A percentile compares a stretch with the other conserved stretches of the same genome.
phyloP scores from a whole-genome alignment of 2,329 filamentous ascomycete genomes.

The Bipolaris oryzae region DNA sequence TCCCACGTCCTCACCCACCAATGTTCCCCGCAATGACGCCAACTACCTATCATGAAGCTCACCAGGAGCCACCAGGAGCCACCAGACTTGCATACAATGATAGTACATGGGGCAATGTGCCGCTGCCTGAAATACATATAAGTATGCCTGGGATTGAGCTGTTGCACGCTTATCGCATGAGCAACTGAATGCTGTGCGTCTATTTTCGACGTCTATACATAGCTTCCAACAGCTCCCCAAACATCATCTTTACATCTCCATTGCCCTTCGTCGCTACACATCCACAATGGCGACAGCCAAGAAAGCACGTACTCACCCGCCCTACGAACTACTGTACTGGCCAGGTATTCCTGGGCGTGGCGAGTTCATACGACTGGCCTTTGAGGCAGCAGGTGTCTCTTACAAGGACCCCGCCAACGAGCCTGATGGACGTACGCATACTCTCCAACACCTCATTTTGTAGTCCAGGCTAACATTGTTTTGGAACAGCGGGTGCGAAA shows the following conservation, averaged over 20 bases:
- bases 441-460: background rate
- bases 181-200: slow-evolving; percentile 10
- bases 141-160: background rate
- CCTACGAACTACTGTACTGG: slow-evolving; percentile 74
- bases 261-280: background rate
- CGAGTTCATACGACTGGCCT: slow-evolving; percentile 73
- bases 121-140: background rate
- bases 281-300: slow-evolving; percentile 32
- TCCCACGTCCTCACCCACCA: background rate
- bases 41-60: slow-evolving; percentile 1
- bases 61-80: background rate
- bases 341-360: slow-evolving; percentile 73
- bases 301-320: slow-evolving; percentile 43
- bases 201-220: background rate
- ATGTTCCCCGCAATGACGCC: slow-evolving; percentile 26
- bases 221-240: background rate
- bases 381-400: slow-evolving; percentile 69
- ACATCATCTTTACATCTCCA: background rate
- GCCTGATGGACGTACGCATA: slow-evolving; percentile 51
- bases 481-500: slow-evolving; percentile 45
- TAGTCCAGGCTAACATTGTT: background rate
- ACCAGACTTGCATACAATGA: background rate
- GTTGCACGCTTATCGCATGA: background rate
- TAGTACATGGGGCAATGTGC: background rate
- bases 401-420: slow-evolving; percentile 68